Percentiles rank a stretch among this genome's conserved stretches.
Conservation (phyloP, 192 early-diverging fungal genomes). For the Mortierella claussenii region DNA sequence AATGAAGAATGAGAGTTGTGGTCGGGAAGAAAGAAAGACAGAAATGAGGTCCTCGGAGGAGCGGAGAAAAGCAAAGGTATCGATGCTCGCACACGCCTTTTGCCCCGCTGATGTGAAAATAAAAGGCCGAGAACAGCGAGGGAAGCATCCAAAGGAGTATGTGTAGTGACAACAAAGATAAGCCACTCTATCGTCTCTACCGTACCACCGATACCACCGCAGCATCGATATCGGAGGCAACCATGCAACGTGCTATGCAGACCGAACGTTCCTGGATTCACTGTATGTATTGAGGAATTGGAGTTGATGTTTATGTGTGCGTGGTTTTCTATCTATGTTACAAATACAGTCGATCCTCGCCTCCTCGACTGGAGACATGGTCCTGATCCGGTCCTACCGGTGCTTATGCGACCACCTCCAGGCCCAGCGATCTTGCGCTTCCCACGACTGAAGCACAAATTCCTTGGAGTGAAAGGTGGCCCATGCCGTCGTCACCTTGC, state of each 20-base stretch:
- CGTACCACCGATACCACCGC: background rate
- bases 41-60: background rate
- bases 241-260: too few species aligned
- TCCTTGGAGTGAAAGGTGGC: constrained; percentile 72
- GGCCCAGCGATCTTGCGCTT: constrained; percentile 83
- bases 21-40: too few species aligned
- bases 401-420: constrained; percentile 84
- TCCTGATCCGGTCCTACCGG: background rate
- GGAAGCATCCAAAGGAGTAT: background rate
- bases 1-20: too few species aligned
- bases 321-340: constrained; percentile 8
- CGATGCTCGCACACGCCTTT: too few species aligned
- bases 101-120: too few species aligned
- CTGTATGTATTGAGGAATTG: background rate
- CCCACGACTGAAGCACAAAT: constrained; percentile 82
- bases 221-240: background rate
- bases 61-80: too few species aligned
- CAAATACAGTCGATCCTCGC: constrained; percentile 6
- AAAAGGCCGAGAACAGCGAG: background rate
- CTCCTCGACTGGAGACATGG: background rate
- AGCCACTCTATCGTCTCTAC: constrained; percentile 8
- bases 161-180: constrained; percentile 5
- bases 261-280: background rate
- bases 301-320: background rate
- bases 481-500: constrained; percentile 79